Evolutionary conservation across 1,284 basidiomycete species (phyloP), one percentile per base, ranked within the genome.

Genomic region (Irpex sp.): DNA sequence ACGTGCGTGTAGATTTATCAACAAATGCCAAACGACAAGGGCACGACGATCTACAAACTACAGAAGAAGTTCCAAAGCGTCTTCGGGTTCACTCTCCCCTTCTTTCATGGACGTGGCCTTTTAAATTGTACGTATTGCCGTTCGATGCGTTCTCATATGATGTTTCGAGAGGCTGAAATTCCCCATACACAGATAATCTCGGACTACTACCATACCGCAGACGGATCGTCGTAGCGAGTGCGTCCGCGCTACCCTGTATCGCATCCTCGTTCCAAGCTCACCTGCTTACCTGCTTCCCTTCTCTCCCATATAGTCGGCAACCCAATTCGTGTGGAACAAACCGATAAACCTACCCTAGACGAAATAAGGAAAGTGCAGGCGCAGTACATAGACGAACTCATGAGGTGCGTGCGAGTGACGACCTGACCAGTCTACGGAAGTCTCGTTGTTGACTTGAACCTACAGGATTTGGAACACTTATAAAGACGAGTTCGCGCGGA

Each of bases 31-130:
- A 99, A 98, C 73, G 88, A 95, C 70, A 91, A 90, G 70, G 96
- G 96, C 0, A 97, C 96, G 0, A 88, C 87, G n/a, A 78, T 98
- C 40, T 93, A 95, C 77, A 84, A 81, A 21, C 71, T 97, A 7
- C 96, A 98, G 76, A 93, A 94, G 75, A 87, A 87, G 69, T 97
- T 98, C 75, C 95, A 98, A 75, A 84, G 82, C 58, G 75, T 93
- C 48, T 98, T 98, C 71, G 97, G 97, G 0, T 99, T 98, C 73
- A 99, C 97, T 0, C 78, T 99, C n/a, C 97, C 97, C 21, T 76
- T 97, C 51, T 97, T 98, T 77, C 94, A 97, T 75, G 96, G 96
- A 3, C 81, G 94, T 67, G 94, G 94, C 4, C 77, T 98, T 58
- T 83, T 97, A 70, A 98, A 98, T 75, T 97, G 94, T 94, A 67